Base-by-base conservation (phyloP, 2,329 filamentous ascomycete genomes). In the Calonectria ilicicola region DNA sequence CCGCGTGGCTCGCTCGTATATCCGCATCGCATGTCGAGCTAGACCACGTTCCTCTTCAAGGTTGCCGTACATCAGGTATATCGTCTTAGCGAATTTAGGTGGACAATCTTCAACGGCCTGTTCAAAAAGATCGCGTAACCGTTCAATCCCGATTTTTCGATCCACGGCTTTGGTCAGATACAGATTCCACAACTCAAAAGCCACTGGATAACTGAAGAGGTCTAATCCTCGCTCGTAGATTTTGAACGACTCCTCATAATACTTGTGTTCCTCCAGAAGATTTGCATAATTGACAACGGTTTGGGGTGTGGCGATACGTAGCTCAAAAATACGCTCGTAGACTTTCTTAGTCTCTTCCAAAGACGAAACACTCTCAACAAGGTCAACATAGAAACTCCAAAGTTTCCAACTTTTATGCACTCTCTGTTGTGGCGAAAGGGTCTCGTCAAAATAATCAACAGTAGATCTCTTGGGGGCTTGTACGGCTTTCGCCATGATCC, bases 361-460 rank as follows among this genome's bases (percentile, higher is more conserved):
- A 0, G 94, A 95, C 73, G 94, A 93, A 38, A 98, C 96, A 83
- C 95, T 98, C 83, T 99, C 97, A 3, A 99, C 96, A 1, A 99
- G 90, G 82, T 99, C 97, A 47, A 99, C 96, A 80, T 99, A 99
- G 87, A 99, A 99, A 84, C 95, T 98, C 97, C 97, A 99, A 14
- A 99, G 86, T 83, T 98, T 99, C 97, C 97, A 99, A 82, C 95
- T 98, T 88, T 99, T 99, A 86, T 99, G 97, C 3, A 99, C 94
- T 74, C 97, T 91, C 86, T 98, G 97, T 82, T 99, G 97, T 5
- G 97, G 96, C 2, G 95, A 95, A 8, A 99, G 87, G 0, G 91
- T 95, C 82, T 99, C 97, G 82, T 99, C 97, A 81, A 98, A 99
- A 82, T 98, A 99, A 86, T 99, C 97, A n/a, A 99, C 95, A 2